Evolutionary conservation across 2,329 filamentous ascomycete genomes (phyloP).

Genomic region (Pseudogymnoascus sp.): DNA sequence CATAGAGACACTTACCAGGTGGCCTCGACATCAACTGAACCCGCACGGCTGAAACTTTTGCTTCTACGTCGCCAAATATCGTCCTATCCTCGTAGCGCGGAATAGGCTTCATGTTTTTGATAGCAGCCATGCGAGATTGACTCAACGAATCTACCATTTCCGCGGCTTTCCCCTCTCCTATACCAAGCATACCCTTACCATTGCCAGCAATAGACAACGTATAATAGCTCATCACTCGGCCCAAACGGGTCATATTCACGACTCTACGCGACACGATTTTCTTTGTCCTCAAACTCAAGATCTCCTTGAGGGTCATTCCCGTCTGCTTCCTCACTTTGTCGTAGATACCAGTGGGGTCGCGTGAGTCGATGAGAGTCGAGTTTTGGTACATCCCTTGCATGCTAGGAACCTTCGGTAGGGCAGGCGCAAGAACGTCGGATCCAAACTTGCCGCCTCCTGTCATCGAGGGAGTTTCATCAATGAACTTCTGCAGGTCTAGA

Average conservation of each 20-base stretch:
- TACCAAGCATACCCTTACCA: slow-evolving; percentile 72
- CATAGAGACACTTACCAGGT: slow-evolving; percentile 58
- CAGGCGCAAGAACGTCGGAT: slow-evolving; percentile 2
- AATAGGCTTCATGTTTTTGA: slow-evolving; percentile 90
- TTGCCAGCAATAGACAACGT: slow-evolving; percentile 80
- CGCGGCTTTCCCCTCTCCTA: slow-evolving; percentile 83
- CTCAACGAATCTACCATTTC: slow-evolving; percentile 59
- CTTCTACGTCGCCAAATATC: slow-evolving; percentile 75
- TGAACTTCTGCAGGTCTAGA: slow-evolving; percentile 11
- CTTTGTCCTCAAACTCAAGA: slow-evolving; percentile 57
- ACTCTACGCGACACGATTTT: slow-evolving; percentile 67
- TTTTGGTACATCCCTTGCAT: slow-evolving; percentile 8
- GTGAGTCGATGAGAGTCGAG: slow-evolving; percentile 21
- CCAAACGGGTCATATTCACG: slow-evolving; percentile 89
- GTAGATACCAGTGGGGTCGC: slow-evolving; percentile 30
- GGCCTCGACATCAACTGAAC: slow-evolving; percentile 75
- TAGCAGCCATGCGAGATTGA: slow-evolving; percentile 73
- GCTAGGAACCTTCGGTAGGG: slow-evolving; percentile 14
- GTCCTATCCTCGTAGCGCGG: slow-evolving; percentile 85
- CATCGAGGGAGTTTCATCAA: slow-evolving; percentile 10
- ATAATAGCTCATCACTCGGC: slow-evolving; percentile 76
- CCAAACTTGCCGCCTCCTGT: slow-evolving; percentile 4
- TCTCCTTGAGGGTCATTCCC: slow-evolving; percentile 45
- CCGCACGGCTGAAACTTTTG: slow-evolving; percentile 81
- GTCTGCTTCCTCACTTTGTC: slow-evolving; percentile 39